Evolutionary conservation across 306 rosid species (phyloP), one percentile per base, ranked within the genome.

Genomic region (Ceratonia siliqua): DNA sequence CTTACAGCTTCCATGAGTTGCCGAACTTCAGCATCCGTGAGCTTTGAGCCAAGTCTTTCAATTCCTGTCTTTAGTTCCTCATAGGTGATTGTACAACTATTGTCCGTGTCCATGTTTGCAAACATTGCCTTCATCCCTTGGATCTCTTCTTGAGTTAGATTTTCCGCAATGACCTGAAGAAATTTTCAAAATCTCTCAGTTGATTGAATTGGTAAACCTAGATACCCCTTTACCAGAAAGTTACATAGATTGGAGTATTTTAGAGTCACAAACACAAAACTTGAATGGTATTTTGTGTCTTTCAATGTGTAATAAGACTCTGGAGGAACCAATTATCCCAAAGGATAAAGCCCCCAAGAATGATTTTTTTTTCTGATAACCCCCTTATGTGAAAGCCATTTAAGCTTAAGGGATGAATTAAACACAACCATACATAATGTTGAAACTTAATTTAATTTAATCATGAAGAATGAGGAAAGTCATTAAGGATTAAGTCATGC

Each of bases 1-100:
- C 85, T 54, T 88, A 94, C 97, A 76, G 98, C 98, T 52, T 91
- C 98, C 98, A 91, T 94, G 43, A 94, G 96, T 80, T 94, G 98
- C 68, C 83, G 66, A 54, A 94, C 96, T 85, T 94, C 98, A 36
- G 83, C 81, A 72, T 94, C 97, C 2, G 92, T 78, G 38, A 94
- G 94, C 87, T 84, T 94, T 48, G 97, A 94, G 64, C 97, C 97
- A 42, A 94, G 96, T 62, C 92, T 87, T 36, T 93, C 92, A 86
- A 91, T 79, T 73, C 97, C 98, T 1, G 91, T 82, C 78, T 88
- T 94, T 63, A 91, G 81, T 84, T 94, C 97, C 8, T 92, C 96
- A 70, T 89, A 94, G 36, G 97, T 94, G 86, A 94, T 94, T 55
- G 94, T 46, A 77, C 98, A 97, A 83, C 84, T 93, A 5, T 88